Conservation (phyloP, 331 rosid species). For the Dryas integrifolia region DNA sequence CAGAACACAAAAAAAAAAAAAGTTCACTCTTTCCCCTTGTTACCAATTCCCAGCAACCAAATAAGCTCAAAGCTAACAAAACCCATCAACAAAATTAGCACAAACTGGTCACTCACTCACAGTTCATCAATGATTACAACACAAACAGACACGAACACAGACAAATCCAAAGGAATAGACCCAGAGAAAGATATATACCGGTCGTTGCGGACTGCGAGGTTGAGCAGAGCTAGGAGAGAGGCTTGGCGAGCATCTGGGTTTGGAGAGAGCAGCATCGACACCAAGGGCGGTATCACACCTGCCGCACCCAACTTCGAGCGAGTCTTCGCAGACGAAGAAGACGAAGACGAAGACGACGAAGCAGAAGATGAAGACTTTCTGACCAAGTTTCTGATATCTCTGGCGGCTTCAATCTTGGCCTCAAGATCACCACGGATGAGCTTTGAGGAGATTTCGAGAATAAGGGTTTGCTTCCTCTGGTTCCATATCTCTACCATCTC, state of each 20-base stretch:
- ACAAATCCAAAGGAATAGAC: background rate
- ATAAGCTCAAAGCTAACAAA: slow-evolving; percentile 1
- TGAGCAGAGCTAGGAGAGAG: slow-evolving; percentile 88
- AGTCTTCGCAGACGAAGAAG: slow-evolving; percentile 44
- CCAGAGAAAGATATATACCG: slow-evolving; percentile 33
- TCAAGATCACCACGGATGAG: slow-evolving; percentile 62
- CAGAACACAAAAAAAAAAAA: background rate
- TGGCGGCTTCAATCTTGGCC: slow-evolving; percentile 78
- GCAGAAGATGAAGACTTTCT: slow-evolving; percentile 48
- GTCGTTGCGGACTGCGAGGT: slow-evolving; percentile 84
- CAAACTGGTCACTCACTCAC: background rate
- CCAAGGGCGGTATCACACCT: slow-evolving; percentile 76
- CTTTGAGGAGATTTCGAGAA: slow-evolving; percentile 58
- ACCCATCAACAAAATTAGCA: slow-evolving; percentile 11
- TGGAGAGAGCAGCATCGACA: slow-evolving; percentile 73
- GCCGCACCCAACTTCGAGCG: slow-evolving; percentile 60
- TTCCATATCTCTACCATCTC: slow-evolving; percentile 30
- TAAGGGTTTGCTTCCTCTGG: slow-evolving; percentile 44
- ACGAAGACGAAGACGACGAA: slow-evolving; percentile 26
- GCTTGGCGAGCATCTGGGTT: slow-evolving; percentile 62
- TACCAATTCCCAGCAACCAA: background rate
- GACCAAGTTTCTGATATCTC: slow-evolving; percentile 68
- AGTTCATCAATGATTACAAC: background rate
- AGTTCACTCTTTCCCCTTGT: background rate
- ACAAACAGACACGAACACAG: background rate